These are phyloP conservation scores for Aureobasidium sp. DNA, from an alignment of 2,329 filamentous ascomycete species.

Conservation along the genomic window DNA sequence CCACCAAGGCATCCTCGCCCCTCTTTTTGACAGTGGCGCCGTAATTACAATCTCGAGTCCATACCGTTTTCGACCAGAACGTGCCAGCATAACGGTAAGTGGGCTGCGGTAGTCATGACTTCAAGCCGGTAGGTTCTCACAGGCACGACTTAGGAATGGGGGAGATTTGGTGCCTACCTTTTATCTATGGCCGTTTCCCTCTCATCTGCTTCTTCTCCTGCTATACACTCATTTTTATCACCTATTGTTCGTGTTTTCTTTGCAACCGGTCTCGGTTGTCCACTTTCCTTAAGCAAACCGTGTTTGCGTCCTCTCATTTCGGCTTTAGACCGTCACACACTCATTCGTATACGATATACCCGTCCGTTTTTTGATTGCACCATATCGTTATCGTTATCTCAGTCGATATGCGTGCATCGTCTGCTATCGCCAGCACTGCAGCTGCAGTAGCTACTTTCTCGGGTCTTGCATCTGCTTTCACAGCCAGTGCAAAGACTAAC, in stretches of 20 bases:
- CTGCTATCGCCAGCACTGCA: conserved; percentile 26
- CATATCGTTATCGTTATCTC: conserved; percentile 17
- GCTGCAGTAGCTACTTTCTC: conserved; percentile 29
- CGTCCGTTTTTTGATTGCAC: conserved; percentile 11
- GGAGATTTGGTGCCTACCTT: conserved; percentile 11
- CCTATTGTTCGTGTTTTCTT: background rate
- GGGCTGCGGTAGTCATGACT: background rate
- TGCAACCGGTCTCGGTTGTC: conserved; percentile 10
- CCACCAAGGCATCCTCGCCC: conserved; percentile 6
- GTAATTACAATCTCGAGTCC: conserved; percentile 13
- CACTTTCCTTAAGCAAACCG: conserved; percentile 15
- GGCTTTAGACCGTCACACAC: conserved; percentile 31
- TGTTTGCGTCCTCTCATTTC: conserved; percentile 52
- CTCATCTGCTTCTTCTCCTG: conserved; percentile 7
- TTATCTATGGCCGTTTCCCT: conserved; percentile 14
- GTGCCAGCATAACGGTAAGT: conserved; percentile 5
- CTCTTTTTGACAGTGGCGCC: conserved; percentile 14
- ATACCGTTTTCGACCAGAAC: conserved; percentile 12
- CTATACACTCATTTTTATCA: conserved; percentile 4
- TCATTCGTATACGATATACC: conserved; percentile 26
- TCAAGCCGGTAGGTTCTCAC: conserved; percentile 2
- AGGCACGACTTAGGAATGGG: conserved; percentile 13
- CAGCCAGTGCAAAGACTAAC: conserved; percentile 39
- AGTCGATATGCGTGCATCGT: conserved; percentile 33
- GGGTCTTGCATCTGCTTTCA: conserved; percentile 35